Conservation (phyloP, 129 eudicot genomes). For the Flaveria brownii region DNA sequence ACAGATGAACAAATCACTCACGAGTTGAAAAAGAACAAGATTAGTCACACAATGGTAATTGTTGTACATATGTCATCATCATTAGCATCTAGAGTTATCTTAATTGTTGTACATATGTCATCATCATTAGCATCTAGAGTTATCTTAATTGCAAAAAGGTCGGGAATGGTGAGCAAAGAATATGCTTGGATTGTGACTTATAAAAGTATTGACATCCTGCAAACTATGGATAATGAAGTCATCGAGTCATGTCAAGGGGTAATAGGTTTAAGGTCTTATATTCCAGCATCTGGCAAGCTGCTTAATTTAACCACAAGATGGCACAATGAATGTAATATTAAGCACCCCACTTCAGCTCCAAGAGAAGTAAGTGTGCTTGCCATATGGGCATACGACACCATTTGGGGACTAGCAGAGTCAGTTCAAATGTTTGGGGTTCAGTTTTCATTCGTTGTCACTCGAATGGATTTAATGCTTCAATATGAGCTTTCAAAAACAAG, state of each 20-base stretch:
- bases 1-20: slow-evolving; percentile 38
- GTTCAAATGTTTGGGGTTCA: slow-evolving; percentile 28
- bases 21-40: slow-evolving; percentile 36
- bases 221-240: slow-evolving; percentile 23
- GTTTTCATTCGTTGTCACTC: slow-evolving; percentile 19
- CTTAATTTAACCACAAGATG: slow-evolving; percentile 36
- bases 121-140: slow-evolving; percentile 37
- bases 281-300: slow-evolving; percentile 41
- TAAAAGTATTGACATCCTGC: slow-evolving; percentile 33
- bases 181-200: slow-evolving; percentile 58
- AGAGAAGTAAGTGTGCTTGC: slow-evolving; percentile 32
- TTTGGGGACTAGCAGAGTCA: slow-evolving; percentile 48
- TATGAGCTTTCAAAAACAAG: slow-evolving; percentile 26
- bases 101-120: slow-evolving; percentile 40
- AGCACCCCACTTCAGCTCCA: slow-evolving; percentile 10
- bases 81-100: slow-evolving; percentile 36
- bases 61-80: slow-evolving; percentile 39
- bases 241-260: slow-evolving; percentile 47
- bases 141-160: slow-evolving; percentile 29
- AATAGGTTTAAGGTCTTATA: slow-evolving; percentile 41
- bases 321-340: slow-evolving; percentile 21
- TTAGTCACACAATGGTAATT: slow-evolving; percentile 26
- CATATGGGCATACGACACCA: slow-evolving; percentile 60
- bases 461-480: slow-evolving; percentile 24
- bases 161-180: slow-evolving; percentile 48